Conservation (phyloP, 345 rosid species). For the Euphorbia pulcherrima region DNA sequence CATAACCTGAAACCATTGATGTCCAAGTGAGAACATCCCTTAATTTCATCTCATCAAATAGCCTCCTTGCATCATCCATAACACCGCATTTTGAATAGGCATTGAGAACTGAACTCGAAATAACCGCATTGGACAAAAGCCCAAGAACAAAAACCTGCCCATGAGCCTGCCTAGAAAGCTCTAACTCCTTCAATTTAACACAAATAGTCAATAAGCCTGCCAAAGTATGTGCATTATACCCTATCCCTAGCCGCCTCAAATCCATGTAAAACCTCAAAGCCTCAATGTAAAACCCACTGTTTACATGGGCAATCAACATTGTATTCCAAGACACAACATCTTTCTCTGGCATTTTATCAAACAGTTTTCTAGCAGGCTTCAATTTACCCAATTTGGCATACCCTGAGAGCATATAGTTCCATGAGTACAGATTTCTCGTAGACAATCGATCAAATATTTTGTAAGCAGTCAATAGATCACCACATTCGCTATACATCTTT, state of each 20-base stretch:
- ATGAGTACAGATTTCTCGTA: slow-evolving; percentile 54
- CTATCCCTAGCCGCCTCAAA: slow-evolving; percentile 48
- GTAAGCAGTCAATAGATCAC: slow-evolving; percentile 42
- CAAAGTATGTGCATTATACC: slow-evolving; percentile 60
- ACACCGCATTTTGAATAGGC: slow-evolving; percentile 64
- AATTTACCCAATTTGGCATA: slow-evolving; percentile 61
- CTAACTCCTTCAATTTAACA: slow-evolving; percentile 44
- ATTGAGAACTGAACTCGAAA: slow-evolving; percentile 52
- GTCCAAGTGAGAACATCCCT: slow-evolving; percentile 73
- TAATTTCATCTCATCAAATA: slow-evolving; percentile 60
- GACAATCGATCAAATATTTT: slow-evolving; percentile 65
- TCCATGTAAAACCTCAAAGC: slow-evolving; percentile 50
- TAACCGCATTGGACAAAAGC: slow-evolving; percentile 48
- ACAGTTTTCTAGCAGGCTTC: slow-evolving; percentile 52
- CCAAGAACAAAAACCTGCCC: slow-evolving; percentile 73
- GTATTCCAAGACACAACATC: slow-evolving; percentile 82
- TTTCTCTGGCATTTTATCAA: slow-evolving; percentile 62
- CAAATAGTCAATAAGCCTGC: slow-evolving; percentile 58
- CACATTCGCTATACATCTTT: slow-evolving; percentile 43
- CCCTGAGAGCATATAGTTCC: slow-evolving; percentile 67
- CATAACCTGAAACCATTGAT: slow-evolving; percentile 66
- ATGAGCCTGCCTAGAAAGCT: slow-evolving; percentile 58
- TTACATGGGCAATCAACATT: slow-evolving; percentile 63
- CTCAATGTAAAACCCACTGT: slow-evolving; percentile 35
- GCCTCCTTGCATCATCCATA: slow-evolving; percentile 47